phyloP scores from a whole-genome alignment of 202 grass and related monocot species.

The Alloteropsis angusta region DNA sequence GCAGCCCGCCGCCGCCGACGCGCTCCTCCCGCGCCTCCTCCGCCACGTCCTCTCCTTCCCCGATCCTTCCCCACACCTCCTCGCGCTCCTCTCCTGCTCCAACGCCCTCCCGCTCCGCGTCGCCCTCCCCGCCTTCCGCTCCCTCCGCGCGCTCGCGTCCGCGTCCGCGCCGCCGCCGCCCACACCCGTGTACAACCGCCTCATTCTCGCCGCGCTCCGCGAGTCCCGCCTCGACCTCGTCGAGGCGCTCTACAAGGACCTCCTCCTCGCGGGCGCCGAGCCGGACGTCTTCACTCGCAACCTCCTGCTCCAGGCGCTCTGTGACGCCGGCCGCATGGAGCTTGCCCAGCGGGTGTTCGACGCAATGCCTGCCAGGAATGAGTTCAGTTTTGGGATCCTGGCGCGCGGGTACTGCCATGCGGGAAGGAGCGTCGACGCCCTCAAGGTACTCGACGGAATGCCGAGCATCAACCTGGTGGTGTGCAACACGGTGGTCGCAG shows the following conservation, averaged over 20 bases:
- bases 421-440: constrained; percentile 29
- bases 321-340: constrained; percentile 54
- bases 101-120: constrained; percentile 24
- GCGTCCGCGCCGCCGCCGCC: constrained; percentile 38
- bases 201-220: constrained; percentile 53
- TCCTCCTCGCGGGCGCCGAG: constrained; percentile 48
- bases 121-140: constrained; percentile 50
- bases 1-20: constrained; percentile 24
- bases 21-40: constrained; percentile 36
- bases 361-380: constrained; percentile 59
- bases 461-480: constrained; percentile 61
- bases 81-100: constrained; percentile 18
- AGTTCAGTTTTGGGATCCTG: constrained; percentile 81
- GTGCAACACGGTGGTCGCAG: constrained; percentile 78
- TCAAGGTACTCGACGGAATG: constrained; percentile 65
- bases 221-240: constrained; percentile 52
- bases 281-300: constrained; percentile 78
- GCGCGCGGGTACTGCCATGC: constrained; percentile 53
- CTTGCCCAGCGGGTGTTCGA: constrained; percentile 75
- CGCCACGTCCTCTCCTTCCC: constrained; percentile 47
- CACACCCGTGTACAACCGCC: constrained; percentile 69
- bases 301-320: constrained; percentile 48
- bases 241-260: constrained; percentile 74
- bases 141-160: constrained; percentile 52
- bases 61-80: constrained; percentile 28